Evolutionary conservation across 768 basidiomycete species (phyloP).

Genomic region (Coprinopsis cinerea): DNA sequence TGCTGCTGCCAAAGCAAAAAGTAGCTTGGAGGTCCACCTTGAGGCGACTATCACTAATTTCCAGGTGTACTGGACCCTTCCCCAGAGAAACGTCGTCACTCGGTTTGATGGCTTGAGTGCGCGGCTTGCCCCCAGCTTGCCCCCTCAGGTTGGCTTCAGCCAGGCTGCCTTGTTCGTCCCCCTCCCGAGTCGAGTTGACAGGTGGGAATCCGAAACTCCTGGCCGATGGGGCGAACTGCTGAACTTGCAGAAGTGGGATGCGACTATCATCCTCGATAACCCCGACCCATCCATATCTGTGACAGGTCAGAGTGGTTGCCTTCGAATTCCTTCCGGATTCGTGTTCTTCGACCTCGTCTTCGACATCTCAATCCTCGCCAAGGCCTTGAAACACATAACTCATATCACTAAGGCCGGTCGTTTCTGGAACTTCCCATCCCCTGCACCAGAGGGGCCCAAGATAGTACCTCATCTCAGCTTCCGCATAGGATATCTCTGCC

Average conservation of each 20-base stretch:
- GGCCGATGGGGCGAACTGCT: constrained; percentile 73
- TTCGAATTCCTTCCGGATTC: constrained; percentile 81
- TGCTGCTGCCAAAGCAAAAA: background rate
- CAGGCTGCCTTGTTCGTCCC: constrained; percentile 54
- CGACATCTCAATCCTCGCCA: constrained; percentile 61
- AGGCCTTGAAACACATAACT: constrained; percentile 66
- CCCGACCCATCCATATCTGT: constrained; percentile 39
- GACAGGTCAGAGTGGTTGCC: constrained; percentile 54
- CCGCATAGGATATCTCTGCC: constrained; percentile 50
- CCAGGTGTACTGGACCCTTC: constrained; percentile 43
- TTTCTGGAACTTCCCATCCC: constrained; percentile 51
- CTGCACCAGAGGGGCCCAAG: constrained; percentile 71
- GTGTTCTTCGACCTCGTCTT: constrained; percentile 70
- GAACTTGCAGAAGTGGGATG: constrained; percentile 48
- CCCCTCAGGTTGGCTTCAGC: constrained; percentile 31
- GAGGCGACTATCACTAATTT: constrained; percentile 26
- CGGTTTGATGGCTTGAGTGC: constrained; percentile 36
- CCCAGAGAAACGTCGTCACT: constrained; percentile 40
- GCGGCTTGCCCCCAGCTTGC: constrained; percentile 17
- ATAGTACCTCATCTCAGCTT: constrained; percentile 57
- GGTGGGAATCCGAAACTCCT: constrained; percentile 26
- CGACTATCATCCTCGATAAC: constrained; percentile 27
- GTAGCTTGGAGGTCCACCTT: constrained; percentile 10
- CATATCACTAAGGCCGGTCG: constrained; percentile 46
- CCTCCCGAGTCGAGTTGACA: constrained; percentile 32